Percentiles rank a stretch among this genome's conserved stretches.
Conservation (phyloP, 73 alveolate species). For the Paramecium sexaurelia region DNA sequence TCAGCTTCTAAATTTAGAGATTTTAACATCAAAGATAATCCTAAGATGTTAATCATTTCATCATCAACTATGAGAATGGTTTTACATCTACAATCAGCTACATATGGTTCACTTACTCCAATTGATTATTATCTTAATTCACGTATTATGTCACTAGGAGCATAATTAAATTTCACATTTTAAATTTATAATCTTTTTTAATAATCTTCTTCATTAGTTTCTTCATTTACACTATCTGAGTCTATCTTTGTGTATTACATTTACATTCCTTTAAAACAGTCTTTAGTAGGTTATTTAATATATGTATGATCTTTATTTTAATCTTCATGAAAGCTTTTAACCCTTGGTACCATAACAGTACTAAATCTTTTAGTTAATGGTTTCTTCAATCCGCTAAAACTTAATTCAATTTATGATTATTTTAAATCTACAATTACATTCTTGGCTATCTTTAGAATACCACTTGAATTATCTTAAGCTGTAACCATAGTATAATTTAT, state of each 20-base stretch:
- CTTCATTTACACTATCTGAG: background rate
- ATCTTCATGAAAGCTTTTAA: conserved; percentile 6
- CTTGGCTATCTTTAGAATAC: background rate
- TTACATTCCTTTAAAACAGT: background rate
- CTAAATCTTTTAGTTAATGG: background rate
- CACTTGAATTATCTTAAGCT: background rate
- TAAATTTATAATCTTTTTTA: background rate
- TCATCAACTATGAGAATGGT: conserved; percentile 11
- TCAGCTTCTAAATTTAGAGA: background rate
- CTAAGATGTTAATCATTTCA: conserved; percentile 41
- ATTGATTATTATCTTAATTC: background rate
- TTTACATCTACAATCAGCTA: background rate
- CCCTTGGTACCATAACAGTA: conserved; percentile 13
- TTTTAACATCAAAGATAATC: background rate
- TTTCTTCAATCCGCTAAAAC: background rate
- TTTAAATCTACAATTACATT: background rate
- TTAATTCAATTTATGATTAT: background rate
- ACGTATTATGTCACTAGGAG: background rate
- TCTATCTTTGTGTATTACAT: background rate
- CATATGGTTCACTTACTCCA: background rate
- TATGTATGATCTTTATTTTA: background rate
- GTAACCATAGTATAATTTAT: background rate
- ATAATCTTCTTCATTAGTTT: background rate
- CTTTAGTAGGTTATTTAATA: background rate
- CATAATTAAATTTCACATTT: background rate